Evolutionary conservation across 75 land plant genomes (phyloP).

Genomic region (Larix kaempferi): DNA sequence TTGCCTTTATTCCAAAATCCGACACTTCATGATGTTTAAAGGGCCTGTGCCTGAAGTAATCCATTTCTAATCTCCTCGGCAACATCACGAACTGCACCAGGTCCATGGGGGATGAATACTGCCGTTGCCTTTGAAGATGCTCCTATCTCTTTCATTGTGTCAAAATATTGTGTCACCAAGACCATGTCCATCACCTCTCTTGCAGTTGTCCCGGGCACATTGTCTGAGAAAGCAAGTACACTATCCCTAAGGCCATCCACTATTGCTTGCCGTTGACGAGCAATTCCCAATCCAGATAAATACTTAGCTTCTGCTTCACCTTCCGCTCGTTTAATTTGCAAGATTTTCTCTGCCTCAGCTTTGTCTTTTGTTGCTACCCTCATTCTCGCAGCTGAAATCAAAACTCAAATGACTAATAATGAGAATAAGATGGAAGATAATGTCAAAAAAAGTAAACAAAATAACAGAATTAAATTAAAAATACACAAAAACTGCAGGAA

Average conservation of each 20-base stretch:
- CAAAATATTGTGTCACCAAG: slow-evolving; percentile 43
- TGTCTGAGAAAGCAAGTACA: slow-evolving; percentile 37
- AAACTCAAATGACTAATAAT: not conserved
- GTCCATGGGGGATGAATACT: slow-evolving; percentile 34
- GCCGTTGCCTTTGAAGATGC: slow-evolving; percentile 20
- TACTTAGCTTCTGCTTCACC: slow-evolving; percentile 60
- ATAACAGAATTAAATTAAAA: too few relatives aligned
- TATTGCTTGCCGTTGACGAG: slow-evolving; percentile 42
- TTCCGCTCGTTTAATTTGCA: slow-evolving; percentile 61
- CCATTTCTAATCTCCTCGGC: slow-evolving; percentile 30
- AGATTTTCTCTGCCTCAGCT: slow-evolving; percentile 61
- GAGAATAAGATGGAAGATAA: not conserved
- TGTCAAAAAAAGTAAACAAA: too few relatives aligned
- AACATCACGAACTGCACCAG: slow-evolving; percentile 31
- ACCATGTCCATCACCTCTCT: slow-evolving; percentile 57
- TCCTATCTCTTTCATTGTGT: slow-evolving; percentile 46
- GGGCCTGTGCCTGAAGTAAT: slow-evolving; percentile 18
- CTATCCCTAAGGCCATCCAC: slow-evolving; percentile 44
- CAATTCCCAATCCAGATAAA: slow-evolving; percentile 44
- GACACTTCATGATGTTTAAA: not conserved
- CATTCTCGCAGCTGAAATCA: slow-evolving; percentile 46
- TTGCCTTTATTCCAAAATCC: too few relatives aligned
- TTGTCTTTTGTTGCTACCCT: slow-evolving; percentile 50
- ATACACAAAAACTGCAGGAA: too few relatives aligned
- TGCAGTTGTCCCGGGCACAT: slow-evolving; percentile 37